Evolutionary conservation across 257 asterid genomes (phyloP).

Genomic region (Nicotiana obtusifolia): DNA sequence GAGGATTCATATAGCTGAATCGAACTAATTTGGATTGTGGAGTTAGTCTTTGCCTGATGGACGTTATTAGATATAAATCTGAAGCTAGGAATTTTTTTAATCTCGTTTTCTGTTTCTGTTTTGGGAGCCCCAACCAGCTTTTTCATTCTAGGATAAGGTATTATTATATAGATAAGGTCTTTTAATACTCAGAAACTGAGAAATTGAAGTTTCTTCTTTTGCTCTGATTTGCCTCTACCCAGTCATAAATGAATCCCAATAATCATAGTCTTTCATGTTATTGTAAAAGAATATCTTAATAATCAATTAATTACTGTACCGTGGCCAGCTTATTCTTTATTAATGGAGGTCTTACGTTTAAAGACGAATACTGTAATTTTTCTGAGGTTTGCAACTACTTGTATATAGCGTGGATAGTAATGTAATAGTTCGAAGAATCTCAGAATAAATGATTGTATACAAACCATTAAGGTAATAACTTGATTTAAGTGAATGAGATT

Average conservation of each 20-base stretch:
- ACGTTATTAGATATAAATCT: not conserved
- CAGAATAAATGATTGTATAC: not conserved
- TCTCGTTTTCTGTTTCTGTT: not conserved
- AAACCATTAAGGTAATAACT: not conserved
- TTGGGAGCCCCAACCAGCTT: not conserved
- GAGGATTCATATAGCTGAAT: not conserved
- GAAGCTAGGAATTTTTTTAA: not conserved
- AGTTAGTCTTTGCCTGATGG: not conserved
- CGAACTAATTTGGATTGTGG: not conserved
- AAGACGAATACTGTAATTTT: not conserved
- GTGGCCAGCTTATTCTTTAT: not conserved
- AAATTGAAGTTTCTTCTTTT: not conserved
- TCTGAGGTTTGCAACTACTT: not conserved
- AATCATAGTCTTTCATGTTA: not conserved
- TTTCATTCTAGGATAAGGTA: not conserved
- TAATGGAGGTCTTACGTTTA: not conserved
- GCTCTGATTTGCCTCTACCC: not conserved
- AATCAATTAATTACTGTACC: not conserved
- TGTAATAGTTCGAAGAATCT: not conserved
- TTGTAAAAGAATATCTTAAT: not conserved
- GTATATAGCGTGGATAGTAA: not conserved
- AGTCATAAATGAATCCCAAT: not conserved
- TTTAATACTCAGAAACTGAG: not conserved
- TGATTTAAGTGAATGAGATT: not conserved
- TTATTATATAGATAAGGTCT: not conserved